Evolutionary conservation across 805 yeast species (phyloP).

Genomic region (Maudiozyma bulderi): DNA sequence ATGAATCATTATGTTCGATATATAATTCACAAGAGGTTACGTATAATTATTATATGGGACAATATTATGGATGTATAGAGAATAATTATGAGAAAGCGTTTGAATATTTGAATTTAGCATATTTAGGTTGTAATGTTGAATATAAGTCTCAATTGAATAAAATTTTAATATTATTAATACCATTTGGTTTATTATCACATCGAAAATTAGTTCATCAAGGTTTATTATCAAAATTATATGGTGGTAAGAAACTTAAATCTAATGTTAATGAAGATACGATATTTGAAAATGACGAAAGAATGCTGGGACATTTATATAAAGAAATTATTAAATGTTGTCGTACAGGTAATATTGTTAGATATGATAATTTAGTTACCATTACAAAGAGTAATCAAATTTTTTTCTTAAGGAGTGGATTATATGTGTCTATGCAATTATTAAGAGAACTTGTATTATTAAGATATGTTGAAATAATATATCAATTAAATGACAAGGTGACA

Average conservation of each 20-base stretch:
- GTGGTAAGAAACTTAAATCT: background rate
- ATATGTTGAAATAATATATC: constrained; percentile 34
- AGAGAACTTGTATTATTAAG: constrained; percentile 42
- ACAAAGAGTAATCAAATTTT: constrained; percentile 38
- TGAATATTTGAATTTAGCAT: constrained; percentile 42
- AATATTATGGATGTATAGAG: constrained; percentile 50
- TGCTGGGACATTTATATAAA: constrained; percentile 30
- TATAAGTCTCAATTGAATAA: constrained; percentile 15
- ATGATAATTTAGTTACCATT: constrained; percentile 36
- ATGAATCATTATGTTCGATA: constrained; percentile 16
- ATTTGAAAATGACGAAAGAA: background rate
- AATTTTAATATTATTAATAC: constrained; percentile 53
- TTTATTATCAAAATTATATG: background rate
- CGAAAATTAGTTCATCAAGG: constrained; percentile 20
- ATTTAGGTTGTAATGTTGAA: constrained; percentile 11
- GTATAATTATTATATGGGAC: constrained; percentile 61
- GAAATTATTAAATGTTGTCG: constrained; percentile 40
- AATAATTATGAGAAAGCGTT: constrained; percentile 47
- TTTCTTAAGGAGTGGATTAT: constrained; percentile 50
- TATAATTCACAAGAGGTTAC: constrained; percentile 48
- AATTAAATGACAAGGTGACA: constrained; percentile 1
- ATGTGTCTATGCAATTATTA: constrained; percentile 46
- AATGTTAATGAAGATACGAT: constrained; percentile 30
- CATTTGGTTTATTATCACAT: constrained; percentile 45
- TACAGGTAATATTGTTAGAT: constrained; percentile 47